Percentiles rank a stretch among this genome's conserved stretches.
Evolutionary conservation across 257 asterid genomes (phyloP).

Genomic region (Mentha longifolia): DNA sequence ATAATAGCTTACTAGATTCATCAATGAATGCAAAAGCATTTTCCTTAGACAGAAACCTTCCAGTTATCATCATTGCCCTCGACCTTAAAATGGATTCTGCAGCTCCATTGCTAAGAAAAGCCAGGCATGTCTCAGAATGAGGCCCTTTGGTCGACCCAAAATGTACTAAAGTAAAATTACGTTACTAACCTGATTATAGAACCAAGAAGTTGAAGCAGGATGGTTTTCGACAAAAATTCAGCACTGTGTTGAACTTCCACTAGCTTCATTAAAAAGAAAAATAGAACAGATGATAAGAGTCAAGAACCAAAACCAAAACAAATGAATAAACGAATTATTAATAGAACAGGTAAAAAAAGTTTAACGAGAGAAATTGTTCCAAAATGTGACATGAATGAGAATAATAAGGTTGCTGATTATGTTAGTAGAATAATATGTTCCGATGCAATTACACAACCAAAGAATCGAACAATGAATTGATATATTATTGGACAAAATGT

Average conservation of each 20-base stretch:
- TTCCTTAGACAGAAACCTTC: slow-evolving; percentile 87
- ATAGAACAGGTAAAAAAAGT: not conserved
- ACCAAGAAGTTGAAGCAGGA: slow-evolving; percentile 77
- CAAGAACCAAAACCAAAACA: not conserved
- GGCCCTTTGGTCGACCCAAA: slow-evolving; percentile 12
- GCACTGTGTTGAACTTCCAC: slow-evolving; percentile 83
- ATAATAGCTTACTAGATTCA: slow-evolving; percentile 64
- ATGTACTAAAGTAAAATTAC: slow-evolving; percentile 19
- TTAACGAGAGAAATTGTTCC: not conserved
- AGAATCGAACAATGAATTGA: slow-evolving; percentile 1
- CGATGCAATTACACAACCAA: slow-evolving; percentile 23
- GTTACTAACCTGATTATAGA: slow-evolving; percentile 74
- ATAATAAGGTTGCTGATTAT: not conserved
- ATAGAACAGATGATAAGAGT: slow-evolving; percentile 17
- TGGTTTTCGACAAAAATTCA: slow-evolving; percentile 78
- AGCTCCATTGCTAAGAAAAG: slow-evolving; percentile 57
- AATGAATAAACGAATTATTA: not conserved
- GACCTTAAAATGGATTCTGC: slow-evolving; percentile 83
- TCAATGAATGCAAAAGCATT: slow-evolving; percentile 69
- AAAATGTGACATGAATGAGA: slow-evolving; percentile 8
- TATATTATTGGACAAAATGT: slow-evolving; percentile 7
- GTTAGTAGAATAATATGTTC: slow-evolving; percentile 7
- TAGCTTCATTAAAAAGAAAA: slow-evolving; percentile 59
- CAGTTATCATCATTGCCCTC: slow-evolving; percentile 89
- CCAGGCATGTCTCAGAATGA: slow-evolving; percentile 20